Conservation (phyloP, 176 grass and related monocot genomes). For the Eleusine indica region DNA sequence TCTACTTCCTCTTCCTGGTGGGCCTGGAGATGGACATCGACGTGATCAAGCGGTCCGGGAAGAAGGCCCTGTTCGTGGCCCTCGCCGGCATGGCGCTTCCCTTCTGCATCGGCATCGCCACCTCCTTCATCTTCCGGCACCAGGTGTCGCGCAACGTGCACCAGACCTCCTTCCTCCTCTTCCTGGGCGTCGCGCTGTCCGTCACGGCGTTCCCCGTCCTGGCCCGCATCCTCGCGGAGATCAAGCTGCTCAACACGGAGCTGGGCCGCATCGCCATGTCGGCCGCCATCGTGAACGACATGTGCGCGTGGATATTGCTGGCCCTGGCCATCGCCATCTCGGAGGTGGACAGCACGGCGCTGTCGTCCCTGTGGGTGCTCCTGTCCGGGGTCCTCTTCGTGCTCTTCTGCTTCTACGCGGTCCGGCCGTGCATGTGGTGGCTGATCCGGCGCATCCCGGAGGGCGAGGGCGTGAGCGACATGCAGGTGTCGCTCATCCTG, state of each 20-base stretch:
- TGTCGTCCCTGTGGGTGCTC: conserved; percentile 72
- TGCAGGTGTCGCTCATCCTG: conserved; percentile 68
- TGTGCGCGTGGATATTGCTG: conserved; percentile 80
- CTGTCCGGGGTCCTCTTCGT: conserved; percentile 58
- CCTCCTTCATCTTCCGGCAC: conserved; percentile 61
- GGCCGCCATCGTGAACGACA: conserved; percentile 78
- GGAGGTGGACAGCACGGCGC: conserved; percentile 39
- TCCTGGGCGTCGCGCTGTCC: conserved; percentile 79
- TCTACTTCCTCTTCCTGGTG: conserved; percentile 80
- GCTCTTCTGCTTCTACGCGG: conserved; percentile 66
- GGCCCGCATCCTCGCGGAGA: conserved; percentile 85
- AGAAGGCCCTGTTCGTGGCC: conserved; percentile 56
- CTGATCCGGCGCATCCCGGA: conserved; percentile 61
- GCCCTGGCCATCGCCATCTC: conserved; percentile 68
- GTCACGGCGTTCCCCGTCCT: conserved; percentile 86
- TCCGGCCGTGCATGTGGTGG: conserved; percentile 79
- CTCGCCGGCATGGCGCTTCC: conserved; percentile 68
- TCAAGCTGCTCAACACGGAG: conserved; percentile 74
- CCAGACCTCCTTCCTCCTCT: conserved; percentile 67
- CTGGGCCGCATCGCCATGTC: conserved; percentile 75
- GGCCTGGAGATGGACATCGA: conserved; percentile 86
- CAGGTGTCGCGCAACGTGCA: conserved; percentile 65
- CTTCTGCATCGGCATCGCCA: conserved; percentile 70
- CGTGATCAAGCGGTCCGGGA: conserved; percentile 58
- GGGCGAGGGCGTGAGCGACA: conserved; percentile 60